Conservation (phyloP, 2,329 filamentous ascomycete species). For the Diaporthe sp. region DNA sequence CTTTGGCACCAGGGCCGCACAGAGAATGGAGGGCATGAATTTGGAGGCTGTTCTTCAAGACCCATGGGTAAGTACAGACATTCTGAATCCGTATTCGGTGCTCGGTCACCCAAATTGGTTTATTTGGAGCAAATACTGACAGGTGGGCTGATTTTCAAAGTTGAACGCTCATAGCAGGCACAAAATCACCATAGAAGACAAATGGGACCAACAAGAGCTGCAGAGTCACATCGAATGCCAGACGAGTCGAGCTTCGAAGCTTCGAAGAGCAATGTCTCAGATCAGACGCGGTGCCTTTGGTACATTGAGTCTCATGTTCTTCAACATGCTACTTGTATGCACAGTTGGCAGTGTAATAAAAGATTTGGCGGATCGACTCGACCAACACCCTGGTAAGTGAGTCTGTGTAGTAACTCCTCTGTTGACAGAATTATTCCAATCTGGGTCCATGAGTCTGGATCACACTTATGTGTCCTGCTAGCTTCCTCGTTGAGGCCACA, state of each 20-base stretch:
- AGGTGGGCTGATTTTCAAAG: not conserved
- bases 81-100: not conserved
- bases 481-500: not conserved
- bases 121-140: not conserved
- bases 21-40: not conserved
- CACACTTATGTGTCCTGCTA: not conserved
- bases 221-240: not conserved
- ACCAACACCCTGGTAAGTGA: not conserved
- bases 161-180: not conserved
- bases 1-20: not conserved
- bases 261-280: not conserved
- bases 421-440: not conserved
- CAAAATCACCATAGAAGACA: not conserved
- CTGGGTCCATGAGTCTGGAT: not conserved
- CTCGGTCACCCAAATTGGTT: not conserved
- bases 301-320: not conserved
- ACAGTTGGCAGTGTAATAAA: not conserved
- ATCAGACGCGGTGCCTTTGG: not conserved
- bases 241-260: not conserved
- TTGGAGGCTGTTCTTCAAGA: not conserved
- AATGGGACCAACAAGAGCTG: not conserved
- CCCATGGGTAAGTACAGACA: not conserved
- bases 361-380: not conserved
- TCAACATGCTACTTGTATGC: not conserved
- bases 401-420: not conserved